phyloP scores from a whole-genome alignment of 768 basidiomycete species.

The Suillus subalutaceus region DNA sequence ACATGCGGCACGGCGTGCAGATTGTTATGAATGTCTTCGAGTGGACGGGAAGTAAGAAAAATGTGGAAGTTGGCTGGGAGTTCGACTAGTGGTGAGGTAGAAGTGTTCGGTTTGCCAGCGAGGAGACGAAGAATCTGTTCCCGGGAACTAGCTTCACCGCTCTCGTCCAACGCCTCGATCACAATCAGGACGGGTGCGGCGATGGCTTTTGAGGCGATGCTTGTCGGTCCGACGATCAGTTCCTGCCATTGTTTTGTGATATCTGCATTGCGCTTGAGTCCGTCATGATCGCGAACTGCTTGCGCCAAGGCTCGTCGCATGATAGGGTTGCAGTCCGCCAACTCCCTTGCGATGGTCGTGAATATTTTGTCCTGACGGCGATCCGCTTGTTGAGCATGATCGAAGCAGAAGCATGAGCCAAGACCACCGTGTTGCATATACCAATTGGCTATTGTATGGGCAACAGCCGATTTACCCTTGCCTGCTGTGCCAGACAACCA shows the following conservation, averaged over 20 bases:
- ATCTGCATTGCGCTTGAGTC: neutral
- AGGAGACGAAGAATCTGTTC: slow-evolving; percentile 17
- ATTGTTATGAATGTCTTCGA: slow-evolving; percentile 7
- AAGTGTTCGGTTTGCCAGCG: neutral
- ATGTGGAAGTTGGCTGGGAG: slow-evolving; percentile 17
- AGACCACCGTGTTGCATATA: no score
- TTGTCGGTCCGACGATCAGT: slow-evolving; percentile 19
- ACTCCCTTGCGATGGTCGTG: neutral
- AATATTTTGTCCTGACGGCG: slow-evolving; percentile 5
- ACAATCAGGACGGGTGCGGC: slow-evolving; percentile 25
- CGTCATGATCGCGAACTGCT: neutral
- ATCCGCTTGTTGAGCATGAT: neutral
- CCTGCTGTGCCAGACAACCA: no score
- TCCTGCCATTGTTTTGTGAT: slow-evolving; percentile 17
- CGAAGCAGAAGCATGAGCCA: no score
- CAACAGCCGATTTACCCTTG: neutral
- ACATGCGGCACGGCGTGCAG: slow-evolving; percentile 12
- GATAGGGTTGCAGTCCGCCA: neutral
- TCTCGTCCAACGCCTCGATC: slow-evolving; percentile 29
- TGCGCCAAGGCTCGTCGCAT: neutral
- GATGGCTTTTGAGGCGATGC: slow-evolving; percentile 3
- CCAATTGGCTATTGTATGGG: no score
- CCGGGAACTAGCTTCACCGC: slow-evolving; percentile 10
- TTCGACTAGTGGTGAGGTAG: neutral
- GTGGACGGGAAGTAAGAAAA: slow-evolving; percentile 19